Evolutionary conservation across 2,329 filamentous ascomycete genomes (phyloP).

Genomic region (Alternaria angustiovoidea): DNA sequence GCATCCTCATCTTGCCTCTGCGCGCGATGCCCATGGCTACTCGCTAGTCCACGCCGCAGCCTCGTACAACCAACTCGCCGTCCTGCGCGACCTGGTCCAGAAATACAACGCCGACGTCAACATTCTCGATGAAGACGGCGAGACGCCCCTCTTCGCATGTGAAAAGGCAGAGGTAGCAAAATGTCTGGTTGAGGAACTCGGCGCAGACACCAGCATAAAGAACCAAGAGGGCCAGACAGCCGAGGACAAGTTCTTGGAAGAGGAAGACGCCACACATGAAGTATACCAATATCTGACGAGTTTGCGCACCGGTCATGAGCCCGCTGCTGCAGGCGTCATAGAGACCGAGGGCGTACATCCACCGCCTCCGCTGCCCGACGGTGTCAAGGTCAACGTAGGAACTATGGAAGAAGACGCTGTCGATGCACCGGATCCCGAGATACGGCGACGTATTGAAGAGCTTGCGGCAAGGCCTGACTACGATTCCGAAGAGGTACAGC

Average conservation of each 20-base stretch:
- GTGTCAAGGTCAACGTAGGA: constrained; percentile 79
- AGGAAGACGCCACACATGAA: constrained; percentile 78
- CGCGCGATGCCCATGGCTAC: constrained; percentile 91
- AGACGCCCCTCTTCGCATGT: constrained; percentile 93
- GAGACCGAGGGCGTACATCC: constrained; percentile 39
- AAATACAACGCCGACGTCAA: constrained; percentile 83
- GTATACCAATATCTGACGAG: constrained; percentile 74
- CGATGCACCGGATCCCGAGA: constrained; percentile 78
- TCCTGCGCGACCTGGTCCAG: constrained; percentile 76
- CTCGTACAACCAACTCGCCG: constrained; percentile 86
- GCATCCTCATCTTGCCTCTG: constrained; percentile 77
- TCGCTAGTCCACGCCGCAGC: constrained; percentile 91
- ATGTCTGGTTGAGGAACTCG: constrained; percentile 82
- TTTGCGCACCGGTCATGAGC: constrained; percentile 37
- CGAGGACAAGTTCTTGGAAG: constrained; percentile 76
- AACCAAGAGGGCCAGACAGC: constrained; percentile 83
- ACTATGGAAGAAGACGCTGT: constrained; percentile 67
- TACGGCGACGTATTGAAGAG: constrained; percentile 86
- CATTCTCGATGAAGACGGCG: constrained; percentile 86
- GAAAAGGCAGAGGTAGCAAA: constrained; percentile 82
- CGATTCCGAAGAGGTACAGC: constrained; percentile 79
- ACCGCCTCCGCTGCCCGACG: constrained; percentile 74
- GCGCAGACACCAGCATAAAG: constrained; percentile 69
- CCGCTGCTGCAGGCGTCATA: constrained; percentile 29
- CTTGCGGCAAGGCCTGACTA: constrained; percentile 86